Conservation (phyloP, 805 yeast species). For the Monosporozyma aerobia region DNA sequence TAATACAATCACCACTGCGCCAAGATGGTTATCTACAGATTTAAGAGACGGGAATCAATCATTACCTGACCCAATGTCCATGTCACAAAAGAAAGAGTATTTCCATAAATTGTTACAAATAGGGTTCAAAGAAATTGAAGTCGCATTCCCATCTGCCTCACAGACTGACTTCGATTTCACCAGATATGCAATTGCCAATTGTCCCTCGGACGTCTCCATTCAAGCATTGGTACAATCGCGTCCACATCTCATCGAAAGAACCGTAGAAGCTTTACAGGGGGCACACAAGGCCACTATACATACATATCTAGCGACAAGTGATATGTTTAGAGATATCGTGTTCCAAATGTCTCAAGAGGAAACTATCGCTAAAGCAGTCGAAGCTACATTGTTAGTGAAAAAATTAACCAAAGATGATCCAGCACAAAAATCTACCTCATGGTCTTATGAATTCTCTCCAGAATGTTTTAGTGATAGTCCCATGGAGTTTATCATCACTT, state of each 20-base stretch:
- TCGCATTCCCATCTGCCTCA: slow-evolving; percentile 73
- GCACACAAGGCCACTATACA: slow-evolving; percentile 72
- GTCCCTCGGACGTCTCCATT: slow-evolving; percentile 69
- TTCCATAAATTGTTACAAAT: slow-evolving; percentile 58
- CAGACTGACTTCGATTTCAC: slow-evolving; percentile 78
- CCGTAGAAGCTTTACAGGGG: slow-evolving; percentile 63
- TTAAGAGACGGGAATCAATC: slow-evolving; percentile 81
- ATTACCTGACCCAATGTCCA: slow-evolving; percentile 76
- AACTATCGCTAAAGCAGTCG: slow-evolving; percentile 51
- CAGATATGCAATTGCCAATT: slow-evolving; percentile 59
- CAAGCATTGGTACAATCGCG: slow-evolving; percentile 75
- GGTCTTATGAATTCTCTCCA: slow-evolving; percentile 76
- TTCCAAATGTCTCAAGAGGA: slow-evolving; percentile 52
- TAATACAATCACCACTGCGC: slow-evolving; percentile 48
- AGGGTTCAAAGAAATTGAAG: slow-evolving; percentile 80
- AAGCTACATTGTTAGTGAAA: slow-evolving; percentile 54
- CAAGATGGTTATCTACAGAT: slow-evolving; percentile 79
- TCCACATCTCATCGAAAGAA: slow-evolving; percentile 60
- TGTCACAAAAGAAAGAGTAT: slow-evolving; percentile 64
- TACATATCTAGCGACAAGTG: slow-evolving; percentile 68
- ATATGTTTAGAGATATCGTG: slow-evolving; percentile 62
- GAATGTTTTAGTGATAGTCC: slow-evolving; percentile 70
- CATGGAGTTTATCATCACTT: slow-evolving; percentile 49
- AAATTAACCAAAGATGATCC: slow-evolving; percentile 67
- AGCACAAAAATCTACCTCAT: slow-evolving; percentile 41